Base-by-base conservation (phyloP, 2,329 filamentous ascomycete species). In the Cladobotryum mycophilum region DNA sequence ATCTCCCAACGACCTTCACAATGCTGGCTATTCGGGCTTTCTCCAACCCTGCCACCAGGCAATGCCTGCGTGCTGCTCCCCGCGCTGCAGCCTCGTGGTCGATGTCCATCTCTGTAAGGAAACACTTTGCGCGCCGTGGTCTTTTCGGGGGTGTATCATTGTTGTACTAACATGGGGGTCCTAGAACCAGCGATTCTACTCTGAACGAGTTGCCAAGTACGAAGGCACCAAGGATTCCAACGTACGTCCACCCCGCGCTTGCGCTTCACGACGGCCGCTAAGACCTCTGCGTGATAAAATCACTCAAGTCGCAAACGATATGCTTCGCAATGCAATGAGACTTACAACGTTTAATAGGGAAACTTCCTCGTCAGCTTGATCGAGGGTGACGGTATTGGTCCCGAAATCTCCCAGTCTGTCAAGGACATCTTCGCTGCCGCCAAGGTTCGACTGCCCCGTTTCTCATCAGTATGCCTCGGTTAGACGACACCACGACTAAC, bases 371-470 rank as follows among this genome's bases (percentile, higher is more conserved):
- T 99, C 66, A 92, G 89, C 64, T 79, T 99, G 74, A 99, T 99
- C 61, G 95, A 99, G 81, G 93, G 95, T 75, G 95, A 99, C 68
- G 93, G 93, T 70, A 99, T 99, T 70, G 93, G 93, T 55, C 93
- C 93, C 58, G 92, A 99, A 77, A 99, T 99, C 69, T 85, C 93
- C 59, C 85, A 96, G 74, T 95, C 93, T 46, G 91, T 99, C 67
- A 99, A 97, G 84, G 89, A 96, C 72, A 99, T 99, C 75, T 99
- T 96, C 77, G 80, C 84, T 65, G 93, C 93, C 64, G 93, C 93
- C 64, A 88, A 95, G 72, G 92, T 95, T 76, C 56, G 76, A 70
- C 55, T 54, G 54, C 41, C 41, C 37, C n/a, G n/a, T n/a, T 20
- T 43, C 46, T 41, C 12, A 18, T 22, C 41, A 22, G 41, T 51